Base-by-base conservation (phyloP, 1,284 basidiomycete species). In the Taiwanofungus camphoratus region DNA sequence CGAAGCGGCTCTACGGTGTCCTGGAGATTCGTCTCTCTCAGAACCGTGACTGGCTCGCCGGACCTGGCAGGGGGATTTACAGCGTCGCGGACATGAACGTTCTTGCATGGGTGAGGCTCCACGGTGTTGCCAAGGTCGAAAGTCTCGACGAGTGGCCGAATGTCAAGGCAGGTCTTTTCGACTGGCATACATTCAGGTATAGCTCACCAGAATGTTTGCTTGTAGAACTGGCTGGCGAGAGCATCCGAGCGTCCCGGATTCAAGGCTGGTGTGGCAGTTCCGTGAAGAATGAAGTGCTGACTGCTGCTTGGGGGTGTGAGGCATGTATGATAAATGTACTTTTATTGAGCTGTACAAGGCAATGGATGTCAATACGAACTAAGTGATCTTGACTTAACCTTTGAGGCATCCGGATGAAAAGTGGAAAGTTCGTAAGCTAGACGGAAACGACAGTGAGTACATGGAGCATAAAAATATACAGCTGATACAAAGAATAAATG, bases 1-100 rank as follows among this genome's bases (percentile, higher is more conserved):
- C 85, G 2, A 80, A 80, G 59, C 76, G 89, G 22, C 71, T 92
- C 4, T 89, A 85, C 59, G 67, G 74, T 30, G 88, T 92, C 7
- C 73, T 92, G 42, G 80, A 92, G 52, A 76, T 77, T 44, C 77
- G 80, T 16, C 74, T 93, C 2, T 34, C 42, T 15, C 59, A 65
- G 23, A 70, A 71, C 39, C 74, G 79, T 19, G 76, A 84, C 42
- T 92, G 72, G 62, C 75, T 92, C 22, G 84, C 77, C 8, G 87
- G 87, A 9, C 65, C 77, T 22, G 81, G 77, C 0, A 65, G 69
- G 39, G 83, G 82, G 5, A 77, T 74, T 44, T 87, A 76, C 63
- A 77, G 71, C 32, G 67, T 90, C 26, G 87, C 82, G 3, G 80
- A 84, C 54, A 69, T 80, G 48, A 83, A 83, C 51, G 67, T 70